A percentile compares a stretch with the other conserved stretches of the same genome.
These are phyloP conservation scores for Hyparrhenia diplandra DNA, from an alignment of 176 grass and related monocot genomes.

Conservation along the genomic window DNA sequence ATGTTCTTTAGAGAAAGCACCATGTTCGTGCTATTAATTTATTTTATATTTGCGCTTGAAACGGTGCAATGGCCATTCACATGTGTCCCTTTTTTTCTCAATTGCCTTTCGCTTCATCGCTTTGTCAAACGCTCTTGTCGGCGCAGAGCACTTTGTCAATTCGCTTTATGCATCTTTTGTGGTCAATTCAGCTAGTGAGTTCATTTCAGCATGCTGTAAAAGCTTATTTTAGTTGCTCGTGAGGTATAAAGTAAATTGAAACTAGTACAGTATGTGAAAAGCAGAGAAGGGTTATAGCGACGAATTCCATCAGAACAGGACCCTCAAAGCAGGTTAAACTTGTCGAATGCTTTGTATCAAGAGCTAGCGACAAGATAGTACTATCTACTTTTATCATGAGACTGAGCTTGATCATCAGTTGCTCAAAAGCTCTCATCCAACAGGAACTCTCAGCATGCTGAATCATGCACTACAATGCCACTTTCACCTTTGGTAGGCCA, in stretches of 20 bases:
- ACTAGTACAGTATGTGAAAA: neutral
- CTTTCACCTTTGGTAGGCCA: conserved; percentile 39
- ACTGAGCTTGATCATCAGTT: conserved; percentile 9
- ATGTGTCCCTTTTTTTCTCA: neutral
- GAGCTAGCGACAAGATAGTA: neutral
- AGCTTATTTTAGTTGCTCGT: neutral
- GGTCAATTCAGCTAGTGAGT: too few relatives aligned
- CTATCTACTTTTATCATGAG: conserved; percentile 14
- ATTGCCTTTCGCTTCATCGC: neutral
- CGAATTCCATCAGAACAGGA: neutral
- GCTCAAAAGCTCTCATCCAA: conserved; percentile 20
- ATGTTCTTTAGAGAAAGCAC: conserved; percentile 18
- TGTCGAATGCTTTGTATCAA: neutral
- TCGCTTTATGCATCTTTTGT: neutral
- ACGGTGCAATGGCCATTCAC: neutral
- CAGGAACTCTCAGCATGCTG: conserved; percentile 19
- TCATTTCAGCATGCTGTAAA: neutral
- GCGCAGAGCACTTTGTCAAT: neutral
- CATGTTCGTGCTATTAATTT: neutral
- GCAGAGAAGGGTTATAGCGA: neutral
- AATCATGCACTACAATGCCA: conserved; percentile 37
- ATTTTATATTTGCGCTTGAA: neutral
- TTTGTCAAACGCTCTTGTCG: neutral
- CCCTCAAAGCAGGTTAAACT: conserved; percentile 14
- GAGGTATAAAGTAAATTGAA: neutral